Evolutionary conservation across 2,329 filamentous ascomycete species (phyloP).

Genomic region (Trichoderma sp.): DNA sequence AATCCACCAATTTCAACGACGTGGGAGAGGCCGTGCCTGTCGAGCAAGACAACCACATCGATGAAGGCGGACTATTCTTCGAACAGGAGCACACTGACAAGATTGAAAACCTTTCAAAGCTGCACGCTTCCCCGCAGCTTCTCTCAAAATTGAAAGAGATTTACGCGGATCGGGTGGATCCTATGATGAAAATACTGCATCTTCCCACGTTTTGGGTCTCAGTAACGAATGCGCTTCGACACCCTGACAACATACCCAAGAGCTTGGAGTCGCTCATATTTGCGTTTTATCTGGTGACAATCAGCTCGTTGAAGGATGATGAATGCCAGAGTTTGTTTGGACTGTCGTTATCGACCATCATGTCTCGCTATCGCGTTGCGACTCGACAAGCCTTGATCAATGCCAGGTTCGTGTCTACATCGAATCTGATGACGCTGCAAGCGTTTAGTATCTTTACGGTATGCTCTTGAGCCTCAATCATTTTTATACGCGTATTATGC

Average conservation of each 20-base stretch:
- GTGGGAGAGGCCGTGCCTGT: not conserved
- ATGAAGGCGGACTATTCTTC: not conserved
- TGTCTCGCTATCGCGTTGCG: not conserved
- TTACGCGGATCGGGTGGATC: not conserved
- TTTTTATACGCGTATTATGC: too few species aligned
- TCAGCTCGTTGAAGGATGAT: not conserved
- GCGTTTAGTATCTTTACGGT: not conserved
- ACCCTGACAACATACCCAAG: not conserved
- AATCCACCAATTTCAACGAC: not conserved
- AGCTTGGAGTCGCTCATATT: not conserved
- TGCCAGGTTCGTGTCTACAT: not conserved
- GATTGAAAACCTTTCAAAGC: not conserved
- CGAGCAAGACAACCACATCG: not conserved
- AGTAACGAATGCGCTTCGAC: not conserved
- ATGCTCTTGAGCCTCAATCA: not conserved
- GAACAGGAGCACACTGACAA: not conserved
- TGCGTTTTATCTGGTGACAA: not conserved
- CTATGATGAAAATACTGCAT: slow-evolving; percentile 9
- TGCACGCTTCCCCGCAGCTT: not conserved
- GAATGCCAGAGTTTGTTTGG: not conserved
- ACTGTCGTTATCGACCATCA: not conserved
- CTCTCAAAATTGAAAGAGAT: not conserved
- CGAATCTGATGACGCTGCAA: not conserved
- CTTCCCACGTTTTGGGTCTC: slow-evolving; percentile 2
- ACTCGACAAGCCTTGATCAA: slow-evolving; percentile 8